Evolutionary conservation across 2,329 filamentous ascomycete genomes (phyloP).

Genomic region (Alternaria brassicae): DNA sequence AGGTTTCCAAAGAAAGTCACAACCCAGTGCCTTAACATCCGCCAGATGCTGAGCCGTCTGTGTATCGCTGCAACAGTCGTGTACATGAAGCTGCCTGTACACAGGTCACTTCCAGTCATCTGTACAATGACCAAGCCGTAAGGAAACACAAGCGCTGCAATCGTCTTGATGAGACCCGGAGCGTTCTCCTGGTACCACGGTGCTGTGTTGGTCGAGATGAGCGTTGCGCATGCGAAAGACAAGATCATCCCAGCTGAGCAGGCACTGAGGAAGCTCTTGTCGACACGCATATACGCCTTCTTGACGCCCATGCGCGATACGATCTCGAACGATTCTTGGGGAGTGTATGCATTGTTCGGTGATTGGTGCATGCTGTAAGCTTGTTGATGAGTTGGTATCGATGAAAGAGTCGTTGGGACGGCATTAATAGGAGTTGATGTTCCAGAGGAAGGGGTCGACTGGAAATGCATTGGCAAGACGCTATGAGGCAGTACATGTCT

Average conservation of each 20-base stretch:
- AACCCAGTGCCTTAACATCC: slow-evolving; percentile 53
- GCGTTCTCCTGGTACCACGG: slow-evolving; percentile 24
- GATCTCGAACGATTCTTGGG: slow-evolving; percentile 59
- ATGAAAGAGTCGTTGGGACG: not conserved
- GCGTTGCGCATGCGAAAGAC: slow-evolving; percentile 52
- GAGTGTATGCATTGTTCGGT: slow-evolving; percentile 52
- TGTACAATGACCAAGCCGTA: slow-evolving; percentile 44
- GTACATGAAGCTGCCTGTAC: slow-evolving; percentile 37
- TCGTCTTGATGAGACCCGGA: slow-evolving; percentile 38
- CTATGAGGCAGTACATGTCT: slow-evolving; percentile 1
- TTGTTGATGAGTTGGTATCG: not conserved
- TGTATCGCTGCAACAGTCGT: slow-evolving; percentile 28
- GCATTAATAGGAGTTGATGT: slow-evolving; percentile 4
- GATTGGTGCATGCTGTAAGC: not conserved
- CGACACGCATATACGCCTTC: slow-evolving; percentile 60
- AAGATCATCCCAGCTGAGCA: slow-evolving; percentile 62
- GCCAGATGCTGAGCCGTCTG: slow-evolving; percentile 39
- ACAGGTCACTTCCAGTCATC: slow-evolving; percentile 45
- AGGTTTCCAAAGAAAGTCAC: slow-evolving; percentile 60
- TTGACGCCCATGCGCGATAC: slow-evolving; percentile 58
- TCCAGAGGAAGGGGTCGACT: slow-evolving; percentile 2
- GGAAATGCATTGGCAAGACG: not conserved
- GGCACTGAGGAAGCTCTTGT: slow-evolving; percentile 61
- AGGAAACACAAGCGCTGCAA: slow-evolving; percentile 46
- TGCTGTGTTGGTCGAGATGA: slow-evolving; percentile 18